These are phyloP conservation scores for Solidago caesia DNA, from an alignment of 129 eudicot species.

Conservation along the genomic window DNA sequence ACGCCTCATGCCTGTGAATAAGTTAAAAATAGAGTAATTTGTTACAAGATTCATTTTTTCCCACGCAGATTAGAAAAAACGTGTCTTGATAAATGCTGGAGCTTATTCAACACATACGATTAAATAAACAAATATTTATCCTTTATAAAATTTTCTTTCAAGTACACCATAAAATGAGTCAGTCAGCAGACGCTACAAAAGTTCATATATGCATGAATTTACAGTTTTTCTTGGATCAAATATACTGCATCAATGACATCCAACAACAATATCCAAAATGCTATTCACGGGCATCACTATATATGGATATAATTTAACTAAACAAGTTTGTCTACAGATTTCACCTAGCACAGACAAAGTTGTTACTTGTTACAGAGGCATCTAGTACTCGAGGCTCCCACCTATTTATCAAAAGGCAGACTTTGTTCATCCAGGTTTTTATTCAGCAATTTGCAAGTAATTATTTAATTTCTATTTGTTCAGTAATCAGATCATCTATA, in stretches of 20 bases:
- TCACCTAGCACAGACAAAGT: no score
- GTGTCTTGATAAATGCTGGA: background rate
- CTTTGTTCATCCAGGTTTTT: background rate
- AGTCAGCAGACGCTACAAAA: constrained; percentile 17
- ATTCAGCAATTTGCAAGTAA: background rate
- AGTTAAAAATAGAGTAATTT: constrained; percentile 5
- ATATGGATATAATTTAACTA: no score
- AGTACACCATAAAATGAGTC: constrained; percentile 12
- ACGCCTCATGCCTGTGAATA: constrained; percentile 62
- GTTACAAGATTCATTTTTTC: constrained; percentile 13
- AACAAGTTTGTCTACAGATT: no score
- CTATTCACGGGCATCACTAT: no score
- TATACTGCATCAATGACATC: constrained; percentile 9
- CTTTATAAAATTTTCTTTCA: background rate
- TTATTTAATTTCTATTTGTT: background rate
- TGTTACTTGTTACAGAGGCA: no score
- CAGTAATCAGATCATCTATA: constrained; percentile 7
- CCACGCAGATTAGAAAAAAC: background rate
- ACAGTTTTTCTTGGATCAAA: background rate
- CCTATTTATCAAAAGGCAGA: background rate
- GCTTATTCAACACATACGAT: background rate
- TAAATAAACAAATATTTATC: no score
- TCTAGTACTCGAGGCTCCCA: no score
- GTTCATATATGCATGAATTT: background rate
- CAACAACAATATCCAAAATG: background rate